Percentiles rank a stretch among this genome's conserved stretches.
phyloP scores from a whole-genome alignment of 2,329 filamentous ascomycete genomes.

The Dryadomyces quercus-mongolicae region DNA sequence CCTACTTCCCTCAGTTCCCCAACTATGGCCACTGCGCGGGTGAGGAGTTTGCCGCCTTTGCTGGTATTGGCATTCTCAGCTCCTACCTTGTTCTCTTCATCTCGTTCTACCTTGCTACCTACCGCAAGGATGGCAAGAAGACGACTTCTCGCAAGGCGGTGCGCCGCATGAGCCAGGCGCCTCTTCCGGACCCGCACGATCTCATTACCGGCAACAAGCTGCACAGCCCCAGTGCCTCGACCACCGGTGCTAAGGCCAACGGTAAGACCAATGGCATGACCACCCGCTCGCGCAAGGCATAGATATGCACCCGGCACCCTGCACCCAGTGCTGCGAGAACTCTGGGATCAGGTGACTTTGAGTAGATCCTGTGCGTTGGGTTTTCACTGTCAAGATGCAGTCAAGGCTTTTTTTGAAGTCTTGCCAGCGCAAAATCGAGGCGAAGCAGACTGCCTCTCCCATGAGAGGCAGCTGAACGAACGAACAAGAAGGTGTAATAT shows the following conservation, averaged over 20 bases:
- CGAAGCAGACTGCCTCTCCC: no score
- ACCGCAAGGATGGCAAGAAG: conserved; percentile 74
- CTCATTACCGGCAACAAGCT: conserved; percentile 42
- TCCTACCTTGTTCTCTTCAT: conserved; percentile 98
- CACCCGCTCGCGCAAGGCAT: conserved; percentile 61
- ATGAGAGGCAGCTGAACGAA: no score
- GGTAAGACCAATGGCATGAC: conserved; percentile 31
- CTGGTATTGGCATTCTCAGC: conserved; percentile 82
- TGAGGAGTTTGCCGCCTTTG: conserved; percentile 91
- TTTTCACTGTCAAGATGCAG: no score
- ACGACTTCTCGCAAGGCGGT: conserved; percentile 69
- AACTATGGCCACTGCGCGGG: conserved; percentile 80
- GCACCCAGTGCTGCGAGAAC: neutral
- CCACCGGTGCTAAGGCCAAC: conserved; percentile 44
- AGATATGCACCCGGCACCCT: conserved; percentile 17
- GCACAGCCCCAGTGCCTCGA: conserved; percentile 39
- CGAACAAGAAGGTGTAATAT: no score
- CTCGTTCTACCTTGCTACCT: conserved; percentile 95
- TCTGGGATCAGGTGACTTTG: neutral
- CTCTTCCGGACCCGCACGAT: conserved; percentile 71
- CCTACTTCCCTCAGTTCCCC: conserved; percentile 77
- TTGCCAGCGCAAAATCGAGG: no score
- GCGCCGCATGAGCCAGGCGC: conserved; percentile 52
- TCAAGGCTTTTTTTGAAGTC: no score
- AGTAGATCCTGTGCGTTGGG: no score